These are phyloP conservation scores for Solanum arcanum DNA, from an alignment of 257 asterid genomes.

Conservation along the genomic window DNA sequence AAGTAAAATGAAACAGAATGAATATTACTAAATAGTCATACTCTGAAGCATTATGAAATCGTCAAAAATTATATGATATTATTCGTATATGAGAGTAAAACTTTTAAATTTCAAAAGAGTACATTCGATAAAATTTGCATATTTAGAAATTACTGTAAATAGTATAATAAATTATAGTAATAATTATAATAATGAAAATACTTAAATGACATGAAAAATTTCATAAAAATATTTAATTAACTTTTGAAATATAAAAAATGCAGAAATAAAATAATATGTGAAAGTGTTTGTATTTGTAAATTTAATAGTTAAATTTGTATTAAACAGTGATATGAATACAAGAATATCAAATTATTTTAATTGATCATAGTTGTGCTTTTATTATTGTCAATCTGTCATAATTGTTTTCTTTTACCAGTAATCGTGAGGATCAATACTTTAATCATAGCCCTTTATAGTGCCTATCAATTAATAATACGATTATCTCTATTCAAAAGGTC, in stretches of 20 bases:
- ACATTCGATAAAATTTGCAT: no score
- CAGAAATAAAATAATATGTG: background rate
- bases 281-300: background rate
- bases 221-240: background rate
- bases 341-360: background rate
- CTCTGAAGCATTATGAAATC: background rate
- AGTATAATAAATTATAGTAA: no score
- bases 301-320: background rate
- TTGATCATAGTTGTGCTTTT: background rate
- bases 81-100: background rate
- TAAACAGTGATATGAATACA: background rate
- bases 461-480: background rate
- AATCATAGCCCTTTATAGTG: background rate
- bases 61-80: background rate
- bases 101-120: background rate
- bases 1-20: no score
- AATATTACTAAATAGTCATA: no score
- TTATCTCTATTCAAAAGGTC: background rate
- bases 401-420: conserved; percentile 1
- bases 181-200: no score
- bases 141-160: no score
- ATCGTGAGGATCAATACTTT: background rate
- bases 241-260: background rate
- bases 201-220: no score
- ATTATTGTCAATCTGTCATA: background rate